Conservation (phyloP, 345 rosid genomes). For the Eucalyptus erythrocorys region DNA sequence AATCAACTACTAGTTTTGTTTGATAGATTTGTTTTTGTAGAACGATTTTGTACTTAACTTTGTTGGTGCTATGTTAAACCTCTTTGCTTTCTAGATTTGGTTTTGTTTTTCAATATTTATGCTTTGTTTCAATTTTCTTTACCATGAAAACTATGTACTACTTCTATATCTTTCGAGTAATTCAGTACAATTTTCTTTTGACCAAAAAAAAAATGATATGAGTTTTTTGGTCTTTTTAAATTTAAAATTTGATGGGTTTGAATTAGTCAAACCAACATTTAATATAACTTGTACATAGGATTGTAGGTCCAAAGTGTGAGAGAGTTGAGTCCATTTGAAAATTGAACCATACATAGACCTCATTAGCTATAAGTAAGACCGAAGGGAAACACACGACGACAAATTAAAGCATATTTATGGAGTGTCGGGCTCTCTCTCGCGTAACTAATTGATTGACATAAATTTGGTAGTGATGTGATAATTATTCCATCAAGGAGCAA, state of each 20-base stretch:
- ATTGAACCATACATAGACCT: not conserved
- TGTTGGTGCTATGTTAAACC: not conserved
- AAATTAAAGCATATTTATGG: not conserved
- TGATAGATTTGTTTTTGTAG: too few relatives aligned
- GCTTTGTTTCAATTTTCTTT: not conserved
- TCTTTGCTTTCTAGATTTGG: not conserved
- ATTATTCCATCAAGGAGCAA: too few relatives aligned
- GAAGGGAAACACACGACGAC: rapidly evolving
- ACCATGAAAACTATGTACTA: not conserved
- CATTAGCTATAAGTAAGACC: not conserved
- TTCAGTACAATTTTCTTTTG: too few relatives aligned
- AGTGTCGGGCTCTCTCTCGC: not conserved
- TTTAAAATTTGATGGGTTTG: not conserved
- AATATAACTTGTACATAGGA: not conserved
- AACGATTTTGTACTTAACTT: too few relatives aligned
- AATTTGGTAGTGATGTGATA: not conserved
- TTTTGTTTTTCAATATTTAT: too few relatives aligned
- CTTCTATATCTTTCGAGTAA: not conserved
- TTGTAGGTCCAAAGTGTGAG: not conserved
- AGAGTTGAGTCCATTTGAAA: not conserved
- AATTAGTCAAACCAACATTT: not conserved
- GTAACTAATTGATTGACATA: not conserved
- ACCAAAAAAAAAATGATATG: not conserved
- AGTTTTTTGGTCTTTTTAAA: not conserved
- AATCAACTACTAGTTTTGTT: rapidly evolving